Evolutionary conservation across 352 stramenopile species (phyloP).

Genomic region (Plasmopara viticola): DNA sequence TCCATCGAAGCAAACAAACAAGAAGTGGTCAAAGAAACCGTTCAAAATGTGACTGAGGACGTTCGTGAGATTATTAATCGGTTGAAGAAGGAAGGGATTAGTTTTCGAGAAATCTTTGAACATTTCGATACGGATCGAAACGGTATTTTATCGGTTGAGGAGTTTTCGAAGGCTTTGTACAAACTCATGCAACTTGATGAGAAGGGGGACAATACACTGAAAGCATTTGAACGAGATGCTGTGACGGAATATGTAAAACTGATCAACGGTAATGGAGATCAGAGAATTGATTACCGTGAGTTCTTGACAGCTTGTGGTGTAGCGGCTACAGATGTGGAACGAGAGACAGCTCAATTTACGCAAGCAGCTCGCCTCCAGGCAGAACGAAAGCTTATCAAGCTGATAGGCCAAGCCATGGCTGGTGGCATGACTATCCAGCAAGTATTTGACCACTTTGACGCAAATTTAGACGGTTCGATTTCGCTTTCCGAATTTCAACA

Average conservation of each 20-base stretch:
- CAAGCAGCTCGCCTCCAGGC: conserved; percentile 15
- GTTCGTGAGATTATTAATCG: conserved; percentile 45
- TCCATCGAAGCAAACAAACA: conserved; percentile 36
- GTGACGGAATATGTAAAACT: conserved; percentile 35
- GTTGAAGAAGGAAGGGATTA: conserved; percentile 39
- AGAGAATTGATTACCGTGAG: conserved; percentile 59
- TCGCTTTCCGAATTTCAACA: conserved; percentile 49
- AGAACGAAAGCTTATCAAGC: conserved; percentile 59
- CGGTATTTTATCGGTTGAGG: conserved; percentile 43
- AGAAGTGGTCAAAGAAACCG: conserved; percentile 35
- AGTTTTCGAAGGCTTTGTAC: conserved; percentile 48
- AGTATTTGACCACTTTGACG: conserved; percentile 77
- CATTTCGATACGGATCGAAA: conserved; percentile 67
- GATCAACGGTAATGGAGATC: conserved; percentile 58
- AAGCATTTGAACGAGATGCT: conserved; percentile 36
- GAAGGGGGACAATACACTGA: conserved; percentile 14
- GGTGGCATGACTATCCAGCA: conserved; percentile 44
- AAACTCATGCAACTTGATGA: conserved; percentile 31
- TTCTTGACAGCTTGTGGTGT: conserved; percentile 56
- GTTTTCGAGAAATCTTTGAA: conserved; percentile 53
- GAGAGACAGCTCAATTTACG: conserved; percentile 11
- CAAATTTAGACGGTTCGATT: conserved; percentile 50
- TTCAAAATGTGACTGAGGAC: conserved; percentile 37
- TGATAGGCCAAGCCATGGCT: conserved; percentile 42
- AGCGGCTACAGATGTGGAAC: conserved; percentile 13